phyloP scores from a whole-genome alignment of 2,329 filamentous ascomycete genomes.

The Tolypocladium sp. region DNA sequence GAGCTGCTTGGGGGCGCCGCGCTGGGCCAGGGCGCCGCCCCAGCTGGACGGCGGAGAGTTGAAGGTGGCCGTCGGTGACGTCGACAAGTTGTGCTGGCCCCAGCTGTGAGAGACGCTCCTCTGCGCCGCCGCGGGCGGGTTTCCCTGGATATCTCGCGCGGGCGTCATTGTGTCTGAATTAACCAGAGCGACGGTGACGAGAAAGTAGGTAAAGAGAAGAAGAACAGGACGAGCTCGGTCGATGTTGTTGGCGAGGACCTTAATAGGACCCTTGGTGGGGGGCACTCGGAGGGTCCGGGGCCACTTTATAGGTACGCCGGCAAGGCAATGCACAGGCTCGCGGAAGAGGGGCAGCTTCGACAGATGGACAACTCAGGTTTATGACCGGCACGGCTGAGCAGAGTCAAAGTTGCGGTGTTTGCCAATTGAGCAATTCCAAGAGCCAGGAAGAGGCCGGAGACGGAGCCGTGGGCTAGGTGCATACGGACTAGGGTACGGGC shows the following conservation, averaged over 20 bases:
- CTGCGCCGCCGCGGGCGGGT: slow-evolving; percentile 19
- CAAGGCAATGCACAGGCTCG: not conserved
- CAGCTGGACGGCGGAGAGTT: slow-evolving; percentile 63
- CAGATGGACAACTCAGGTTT: not conserved
- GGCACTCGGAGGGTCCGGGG: not conserved
- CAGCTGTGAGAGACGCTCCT: slow-evolving; percentile 47
- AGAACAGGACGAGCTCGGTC: not conserved
- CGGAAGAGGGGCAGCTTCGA: not conserved
- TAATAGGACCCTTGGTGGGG: not conserved
- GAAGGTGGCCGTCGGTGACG: slow-evolving; percentile 67
- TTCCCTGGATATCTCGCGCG: slow-evolving; percentile 35
- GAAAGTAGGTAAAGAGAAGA: not conserved
- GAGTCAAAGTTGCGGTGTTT: not conserved
- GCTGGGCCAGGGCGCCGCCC: slow-evolving; percentile 30
- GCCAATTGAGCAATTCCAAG: not conserved
- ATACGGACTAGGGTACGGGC: no score
- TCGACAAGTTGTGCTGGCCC: slow-evolving; percentile 48
- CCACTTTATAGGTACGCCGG: not conserved
- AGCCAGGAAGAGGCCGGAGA: not conserved
- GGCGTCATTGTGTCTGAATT: slow-evolving; percentile 26
- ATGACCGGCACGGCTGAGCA: not conserved
- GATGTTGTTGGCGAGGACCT: not conserved
- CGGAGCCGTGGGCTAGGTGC: not conserved
- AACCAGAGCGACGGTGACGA: not conserved
- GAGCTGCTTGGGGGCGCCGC: slow-evolving; percentile 57